Evolutionary conservation across 2,329 filamentous ascomycete species (phyloP).

Genomic region (Berkeleyomyces basicola): DNA sequence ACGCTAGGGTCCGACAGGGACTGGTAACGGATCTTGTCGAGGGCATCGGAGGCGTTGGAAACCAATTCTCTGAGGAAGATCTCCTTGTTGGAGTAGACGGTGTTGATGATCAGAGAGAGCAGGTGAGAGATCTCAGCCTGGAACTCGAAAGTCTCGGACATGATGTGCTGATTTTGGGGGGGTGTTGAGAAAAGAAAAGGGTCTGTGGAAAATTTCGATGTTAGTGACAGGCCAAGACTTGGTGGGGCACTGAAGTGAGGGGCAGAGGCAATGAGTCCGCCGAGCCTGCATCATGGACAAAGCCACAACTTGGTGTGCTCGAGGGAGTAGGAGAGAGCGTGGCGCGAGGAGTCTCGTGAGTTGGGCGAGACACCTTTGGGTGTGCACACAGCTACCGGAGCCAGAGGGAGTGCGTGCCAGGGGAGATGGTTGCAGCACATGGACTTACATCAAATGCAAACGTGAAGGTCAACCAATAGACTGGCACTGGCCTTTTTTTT

Average conservation of each 20-base stretch:
- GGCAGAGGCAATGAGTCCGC: not conserved
- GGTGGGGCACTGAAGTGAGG: conserved; percentile 5
- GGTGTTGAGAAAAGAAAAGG: conserved; percentile 1
- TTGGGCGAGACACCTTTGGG: not conserved
- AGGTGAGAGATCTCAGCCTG: conserved; percentile 99
- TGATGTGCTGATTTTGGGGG: conserved; percentile 13
- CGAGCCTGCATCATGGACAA: not conserved
- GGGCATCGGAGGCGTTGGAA: conserved; percentile 95
- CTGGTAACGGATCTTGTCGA: conserved; percentile 99
- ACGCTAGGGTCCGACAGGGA: conserved; percentile 91
- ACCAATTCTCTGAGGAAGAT: conserved; percentile 98
- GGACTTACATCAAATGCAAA: conserved; percentile 15
- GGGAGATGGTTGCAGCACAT: not conserved
- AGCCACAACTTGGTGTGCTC: too few species aligned
- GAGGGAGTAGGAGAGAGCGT: not conserved
- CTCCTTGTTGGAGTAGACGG: conserved; percentile 99
- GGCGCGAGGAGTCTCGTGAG: too few species aligned
- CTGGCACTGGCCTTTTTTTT: conserved; percentile 8
- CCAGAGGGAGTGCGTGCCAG: not conserved
- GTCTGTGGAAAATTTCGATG: not conserved
- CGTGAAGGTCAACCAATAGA: conserved; percentile 12
- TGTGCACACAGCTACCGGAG: not conserved
- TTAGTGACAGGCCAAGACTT: not conserved
- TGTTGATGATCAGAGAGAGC: conserved; percentile 99
- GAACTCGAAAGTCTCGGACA: conserved; percentile 89